Conservation (phyloP, 75 land plant species). For the Sequoia sempervirens region DNA sequence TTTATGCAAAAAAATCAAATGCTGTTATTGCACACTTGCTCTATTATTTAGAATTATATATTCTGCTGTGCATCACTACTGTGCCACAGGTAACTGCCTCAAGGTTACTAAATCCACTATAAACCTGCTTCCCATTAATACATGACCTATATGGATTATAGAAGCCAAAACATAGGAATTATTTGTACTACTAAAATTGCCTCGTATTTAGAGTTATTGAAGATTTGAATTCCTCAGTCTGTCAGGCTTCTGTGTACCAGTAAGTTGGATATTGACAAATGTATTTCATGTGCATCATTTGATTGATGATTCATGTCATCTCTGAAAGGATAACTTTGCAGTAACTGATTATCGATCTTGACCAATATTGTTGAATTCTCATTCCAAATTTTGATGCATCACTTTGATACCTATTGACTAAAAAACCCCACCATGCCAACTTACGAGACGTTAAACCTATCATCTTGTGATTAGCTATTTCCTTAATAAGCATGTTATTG, state of each 20-base stretch:
- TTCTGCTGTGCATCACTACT: background rate
- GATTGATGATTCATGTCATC: background rate
- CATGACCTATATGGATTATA: background rate
- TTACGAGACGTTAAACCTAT: background rate
- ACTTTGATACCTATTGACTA: background rate
- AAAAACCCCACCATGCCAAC: background rate
- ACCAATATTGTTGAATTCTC: background rate
- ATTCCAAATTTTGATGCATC: background rate
- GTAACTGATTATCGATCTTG: background rate
- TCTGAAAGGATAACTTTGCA: background rate
- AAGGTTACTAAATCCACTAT: background rate
- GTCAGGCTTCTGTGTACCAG: background rate
- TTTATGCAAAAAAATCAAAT: background rate
- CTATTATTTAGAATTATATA: background rate
- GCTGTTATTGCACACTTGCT: background rate
- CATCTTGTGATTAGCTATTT: background rate
- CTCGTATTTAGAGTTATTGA: background rate
- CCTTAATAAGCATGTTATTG: background rate
- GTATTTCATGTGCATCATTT: no score
- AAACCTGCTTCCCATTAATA: background rate
- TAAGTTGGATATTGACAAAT: background rate
- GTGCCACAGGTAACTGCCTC: background rate
- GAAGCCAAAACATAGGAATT: background rate
- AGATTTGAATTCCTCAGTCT: background rate
- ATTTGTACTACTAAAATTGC: background rate